Evolutionary conservation across 2,329 filamentous ascomycete genomes (phyloP), one percentile per base, ranked within the genome.

Genomic region (Pseudogymnoascus sp.): DNA sequence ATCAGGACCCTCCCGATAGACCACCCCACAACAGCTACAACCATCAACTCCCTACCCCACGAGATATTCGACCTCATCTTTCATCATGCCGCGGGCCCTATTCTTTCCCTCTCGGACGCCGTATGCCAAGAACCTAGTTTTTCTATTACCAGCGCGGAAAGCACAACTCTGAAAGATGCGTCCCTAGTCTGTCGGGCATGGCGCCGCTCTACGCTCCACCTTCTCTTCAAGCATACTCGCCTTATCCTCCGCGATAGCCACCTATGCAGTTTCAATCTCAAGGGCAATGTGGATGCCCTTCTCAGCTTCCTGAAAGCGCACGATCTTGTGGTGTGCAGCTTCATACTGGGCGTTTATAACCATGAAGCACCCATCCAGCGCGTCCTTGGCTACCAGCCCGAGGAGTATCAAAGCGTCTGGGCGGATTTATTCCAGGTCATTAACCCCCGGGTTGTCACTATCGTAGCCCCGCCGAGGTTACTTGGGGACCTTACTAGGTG

Each of bases 51-150:
- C 49, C 78, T 89, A 18, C 87, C 86, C 1, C 83, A 82, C 65
- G 87, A 90, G 74, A 74, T 89, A 52, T 73, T 88, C 21, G 71
- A 80, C 61, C 77, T 82, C 2, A 81, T 89, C 66, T 77, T 89
- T 67, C 74, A 72, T n/a, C 80, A 79, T 68, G 76, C 89, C 55
- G 79, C 82, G 67, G 68, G 69, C 0, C 70, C 76, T 2, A 77
- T 82, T 8, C 80, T 81, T 11, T 84, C 85, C 0, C 72, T 78
- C 45, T 69, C 67, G 40, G 75, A 76, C 14, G 72, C 18, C 55
- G n/a, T 86, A 21, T 77, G 80, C 62, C 76, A 83, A 60, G 78
- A 80, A 66, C 85, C 81, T 25, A 76, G 68, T 69, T 72, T 72
- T 63, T 65, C 70, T 65, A 74, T 84, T n/a, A 75, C 77, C 6